Evolutionary conservation across 1,284 basidiomycete genomes (phyloP).

Genomic region (Termitomyces sp.): DNA sequence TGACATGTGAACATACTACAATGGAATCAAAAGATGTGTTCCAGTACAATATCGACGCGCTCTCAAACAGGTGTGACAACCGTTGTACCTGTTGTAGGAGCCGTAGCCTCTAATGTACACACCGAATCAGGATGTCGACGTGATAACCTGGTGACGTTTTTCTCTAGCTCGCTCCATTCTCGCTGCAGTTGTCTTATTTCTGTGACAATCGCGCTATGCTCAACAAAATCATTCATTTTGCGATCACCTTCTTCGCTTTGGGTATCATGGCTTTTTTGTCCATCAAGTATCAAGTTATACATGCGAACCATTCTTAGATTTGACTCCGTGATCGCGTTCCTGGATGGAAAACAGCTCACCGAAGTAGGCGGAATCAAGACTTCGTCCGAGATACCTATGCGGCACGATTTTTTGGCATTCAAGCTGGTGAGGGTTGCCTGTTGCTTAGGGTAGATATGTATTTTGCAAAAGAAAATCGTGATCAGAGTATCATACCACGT

Average conservation of each 20-base stretch:
- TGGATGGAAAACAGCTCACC: conserved; percentile 14
- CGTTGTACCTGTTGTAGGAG: background rate
- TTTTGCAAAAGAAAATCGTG: background rate
- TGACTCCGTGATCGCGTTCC: conserved; percentile 23
- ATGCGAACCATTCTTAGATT: conserved; percentile 13
- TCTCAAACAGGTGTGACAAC: background rate
- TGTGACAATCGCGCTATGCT: background rate
- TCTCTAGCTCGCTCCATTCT: background rate
- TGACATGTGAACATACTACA: background rate
- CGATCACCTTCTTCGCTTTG: conserved; percentile 3
- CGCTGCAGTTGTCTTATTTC: background rate
- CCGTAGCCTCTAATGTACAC: background rate
- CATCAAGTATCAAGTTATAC: conserved; percentile 14
- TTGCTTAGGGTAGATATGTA: conserved; percentile 1
- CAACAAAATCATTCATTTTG: background rate
- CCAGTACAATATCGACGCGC: background rate
- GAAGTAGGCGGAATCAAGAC: conserved; percentile 17
- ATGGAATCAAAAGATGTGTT: background rate
- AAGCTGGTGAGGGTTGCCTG: background rate
- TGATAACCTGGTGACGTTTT: background rate
- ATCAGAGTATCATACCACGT: conserved; percentile 13
- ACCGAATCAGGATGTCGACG: background rate
- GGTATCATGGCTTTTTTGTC: conserved; percentile 6
- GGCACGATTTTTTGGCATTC: background rate
- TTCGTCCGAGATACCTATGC: conserved; percentile 2